Evolutionary conservation across 495 filamentous ascomycete species (phyloP).

Genomic region (Trichoderma gamsii): DNA sequence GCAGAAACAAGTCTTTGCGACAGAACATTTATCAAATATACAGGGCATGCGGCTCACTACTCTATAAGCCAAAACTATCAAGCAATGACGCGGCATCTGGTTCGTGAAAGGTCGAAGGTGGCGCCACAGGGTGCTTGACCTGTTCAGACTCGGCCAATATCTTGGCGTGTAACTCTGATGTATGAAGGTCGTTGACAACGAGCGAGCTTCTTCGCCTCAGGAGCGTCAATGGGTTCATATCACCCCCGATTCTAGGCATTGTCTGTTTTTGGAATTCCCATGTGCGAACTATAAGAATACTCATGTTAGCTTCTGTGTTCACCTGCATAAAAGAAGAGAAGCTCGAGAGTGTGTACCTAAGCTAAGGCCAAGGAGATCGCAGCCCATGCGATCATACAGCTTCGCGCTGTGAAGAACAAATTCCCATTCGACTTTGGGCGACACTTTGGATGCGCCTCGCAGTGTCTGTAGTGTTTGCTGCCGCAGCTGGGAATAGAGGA

Average conservation of each 20-base stretch:
- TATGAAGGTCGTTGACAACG: slow-evolving; percentile 63
- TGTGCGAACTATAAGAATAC: slow-evolving; percentile 51
- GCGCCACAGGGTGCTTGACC: slow-evolving; percentile 50
- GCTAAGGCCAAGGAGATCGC: slow-evolving; percentile 86
- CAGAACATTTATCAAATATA: neutral
- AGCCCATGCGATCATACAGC: slow-evolving; percentile 91
- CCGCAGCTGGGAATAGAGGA: slow-evolving; percentile 81
- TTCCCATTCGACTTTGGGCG: slow-evolving; percentile 73
- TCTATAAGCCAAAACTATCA: slow-evolving; percentile 64
- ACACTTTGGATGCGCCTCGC: slow-evolving; percentile 75
- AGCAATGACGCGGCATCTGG: slow-evolving; percentile 71
- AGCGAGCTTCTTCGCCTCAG: slow-evolving; percentile 67
- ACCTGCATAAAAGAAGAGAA: too few species aligned
- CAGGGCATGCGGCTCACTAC: neutral
- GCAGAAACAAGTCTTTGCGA: too few species aligned
- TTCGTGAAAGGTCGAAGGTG: slow-evolving; percentile 72
- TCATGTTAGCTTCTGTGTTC: slow-evolving; percentile 8
- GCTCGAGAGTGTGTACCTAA: slow-evolving; percentile 39
- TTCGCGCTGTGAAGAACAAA: slow-evolving; percentile 86
- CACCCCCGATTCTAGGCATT: slow-evolving; percentile 29
- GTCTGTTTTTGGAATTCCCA: slow-evolving; percentile 75
- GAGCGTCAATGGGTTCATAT: slow-evolving; percentile 59
- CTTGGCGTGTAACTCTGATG: slow-evolving; percentile 38
- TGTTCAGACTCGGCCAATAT: slow-evolving; percentile 36
- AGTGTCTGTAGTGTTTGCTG: slow-evolving; percentile 82